These are phyloP conservation scores for Arctium lappa DNA, from an alignment of 129 eudicot species.

Conservation along the genomic window DNA sequence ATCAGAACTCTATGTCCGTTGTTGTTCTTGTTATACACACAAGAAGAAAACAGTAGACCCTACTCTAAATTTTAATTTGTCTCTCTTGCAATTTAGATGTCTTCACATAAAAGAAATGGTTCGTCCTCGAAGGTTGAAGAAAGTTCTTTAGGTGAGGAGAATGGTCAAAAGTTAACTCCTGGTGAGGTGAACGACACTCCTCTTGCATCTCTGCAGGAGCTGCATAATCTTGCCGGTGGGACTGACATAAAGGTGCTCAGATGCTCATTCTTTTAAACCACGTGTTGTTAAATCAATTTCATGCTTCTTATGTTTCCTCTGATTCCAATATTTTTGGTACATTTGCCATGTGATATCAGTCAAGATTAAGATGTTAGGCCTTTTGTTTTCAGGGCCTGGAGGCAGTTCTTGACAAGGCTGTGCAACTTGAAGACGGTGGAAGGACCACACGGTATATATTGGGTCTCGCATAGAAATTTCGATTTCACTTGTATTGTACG, in stretches of 20 bases:
- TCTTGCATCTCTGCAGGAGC: slow-evolving; percentile 71
- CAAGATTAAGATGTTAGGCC: slow-evolving; percentile 2
- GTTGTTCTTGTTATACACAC: slow-evolving; percentile 6
- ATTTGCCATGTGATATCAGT: slow-evolving; percentile 5
- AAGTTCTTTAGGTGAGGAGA: slow-evolving; percentile 42
- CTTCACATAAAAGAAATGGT: slow-evolving; percentile 38
- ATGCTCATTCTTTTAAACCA: background rate
- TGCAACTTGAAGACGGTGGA: slow-evolving; percentile 91
- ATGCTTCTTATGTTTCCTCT: background rate
- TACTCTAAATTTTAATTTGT: slow-evolving; percentile 18
- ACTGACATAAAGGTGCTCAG: slow-evolving; percentile 81
- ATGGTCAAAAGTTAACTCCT: slow-evolving; percentile 34
- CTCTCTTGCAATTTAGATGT: slow-evolving; percentile 34
- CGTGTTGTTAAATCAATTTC: background rate
- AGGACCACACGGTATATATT: slow-evolving; percentile 53
- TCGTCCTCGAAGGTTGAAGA: slow-evolving; percentile 44
- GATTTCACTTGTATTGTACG: background rate
- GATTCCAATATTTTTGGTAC: background rate
- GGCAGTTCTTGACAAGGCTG: slow-evolving; percentile 99
- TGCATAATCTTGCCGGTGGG: slow-evolving; percentile 89
- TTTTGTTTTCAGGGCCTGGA: slow-evolving; percentile 76
- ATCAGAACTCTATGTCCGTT: slow-evolving; percentile 1
- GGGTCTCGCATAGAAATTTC: background rate
- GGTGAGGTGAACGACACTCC: slow-evolving; percentile 58
- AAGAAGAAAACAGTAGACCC: background rate